Evolutionary conservation across 225 moss, liverwort and hornwort genomes (phyloP), one percentile per base, ranked within the genome.

Genomic region (Takakia lepidozioides): DNA sequence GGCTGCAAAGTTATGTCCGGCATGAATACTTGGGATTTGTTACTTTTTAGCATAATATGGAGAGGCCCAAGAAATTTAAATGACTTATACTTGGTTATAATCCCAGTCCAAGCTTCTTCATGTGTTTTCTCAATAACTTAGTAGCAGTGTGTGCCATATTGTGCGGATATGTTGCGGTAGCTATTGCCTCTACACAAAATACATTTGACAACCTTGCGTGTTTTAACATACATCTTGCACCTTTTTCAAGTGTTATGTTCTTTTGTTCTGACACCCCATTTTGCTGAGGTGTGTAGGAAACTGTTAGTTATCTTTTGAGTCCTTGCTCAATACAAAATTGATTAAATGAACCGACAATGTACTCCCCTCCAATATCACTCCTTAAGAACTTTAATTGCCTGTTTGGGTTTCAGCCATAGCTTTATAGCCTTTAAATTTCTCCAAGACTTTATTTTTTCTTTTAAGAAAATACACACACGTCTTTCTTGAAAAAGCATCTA

Each of bases 401-500:
- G 3, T 17, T 13, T 4, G n/a, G n/a, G 38, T 38, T 10, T 39
- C 38, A 8, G 4, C 38, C 38, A 39, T 39, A 39, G 3, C 13
- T 39, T 39, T 14, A 14, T 8, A 39, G 36, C 4, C 43, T 52
- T 27, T 4, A 3, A 26, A 46, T 4, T 22, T 48, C 24, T 26
- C 27, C 3, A 28, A 23, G 18, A 18, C 28, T 8, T 29, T 6
- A 2, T 15, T 29, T 5, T 48, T 48, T 48, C 17, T 28, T n/a
- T 0, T 1, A 0, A 44, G 17, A 13, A 20, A 44, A 44, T 44
- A 44, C 10, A 44, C 21, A 1, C 0, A 11, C 20, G 43, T 19
- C 24, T 44, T 44, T 20, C 43, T 44, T 19, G 27, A 27, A 10
- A 15, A 54, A 9, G 38, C 18, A 23, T 62, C 47, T 4, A 54